phyloP scores from a whole-genome alignment of 352 stramenopile species.

The Phytopythium litorale region DNA sequence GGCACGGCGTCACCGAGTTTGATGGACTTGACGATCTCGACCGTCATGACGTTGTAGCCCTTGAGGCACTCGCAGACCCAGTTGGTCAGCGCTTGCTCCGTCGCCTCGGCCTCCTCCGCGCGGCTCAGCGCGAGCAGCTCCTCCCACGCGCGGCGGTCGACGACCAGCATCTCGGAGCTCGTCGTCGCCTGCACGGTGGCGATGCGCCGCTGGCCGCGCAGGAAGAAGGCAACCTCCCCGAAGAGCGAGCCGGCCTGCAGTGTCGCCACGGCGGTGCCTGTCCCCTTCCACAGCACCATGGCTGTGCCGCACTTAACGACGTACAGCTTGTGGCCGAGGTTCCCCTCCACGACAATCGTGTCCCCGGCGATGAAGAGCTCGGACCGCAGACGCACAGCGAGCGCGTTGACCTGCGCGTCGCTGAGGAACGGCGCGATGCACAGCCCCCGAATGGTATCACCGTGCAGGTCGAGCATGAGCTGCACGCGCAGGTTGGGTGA shows the following conservation, averaged over 20 bases:
- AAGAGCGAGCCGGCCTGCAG: slow-evolving; percentile 58
- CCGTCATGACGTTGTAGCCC: slow-evolving; percentile 67
- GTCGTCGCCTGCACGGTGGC: slow-evolving; percentile 59
- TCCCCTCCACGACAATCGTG: slow-evolving; percentile 62
- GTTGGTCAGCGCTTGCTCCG: slow-evolving; percentile 31
- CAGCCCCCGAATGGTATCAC: slow-evolving; percentile 41
- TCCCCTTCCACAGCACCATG: slow-evolving; percentile 67
- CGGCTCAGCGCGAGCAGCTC: slow-evolving; percentile 40
- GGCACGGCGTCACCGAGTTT: slow-evolving; percentile 29
- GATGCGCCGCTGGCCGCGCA: slow-evolving; percentile 51
- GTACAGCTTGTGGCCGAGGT: slow-evolving; percentile 63
- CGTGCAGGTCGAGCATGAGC: slow-evolving; percentile 74
- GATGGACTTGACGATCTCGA: slow-evolving; percentile 71
- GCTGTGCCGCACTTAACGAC: slow-evolving; percentile 64
- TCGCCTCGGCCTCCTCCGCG: slow-evolving; percentile 33
- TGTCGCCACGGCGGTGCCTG: slow-evolving; percentile 55
- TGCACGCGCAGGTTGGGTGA: slow-evolving; percentile 61
- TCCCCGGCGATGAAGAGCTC: slow-evolving; percentile 76
- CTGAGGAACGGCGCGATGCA: slow-evolving; percentile 55
- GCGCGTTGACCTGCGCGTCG: slow-evolving; percentile 42
- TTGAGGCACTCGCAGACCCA: slow-evolving; percentile 66
- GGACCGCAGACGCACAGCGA: slow-evolving; percentile 56
- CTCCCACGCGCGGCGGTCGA: slow-evolving; percentile 50
- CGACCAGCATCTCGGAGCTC: slow-evolving; percentile 55
- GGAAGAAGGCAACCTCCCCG: slow-evolving; percentile 72